These are phyloP conservation scores for Diplocarpon rosae DNA, from an alignment of 2,329 filamentous ascomycete species.

Conservation along the genomic window DNA sequence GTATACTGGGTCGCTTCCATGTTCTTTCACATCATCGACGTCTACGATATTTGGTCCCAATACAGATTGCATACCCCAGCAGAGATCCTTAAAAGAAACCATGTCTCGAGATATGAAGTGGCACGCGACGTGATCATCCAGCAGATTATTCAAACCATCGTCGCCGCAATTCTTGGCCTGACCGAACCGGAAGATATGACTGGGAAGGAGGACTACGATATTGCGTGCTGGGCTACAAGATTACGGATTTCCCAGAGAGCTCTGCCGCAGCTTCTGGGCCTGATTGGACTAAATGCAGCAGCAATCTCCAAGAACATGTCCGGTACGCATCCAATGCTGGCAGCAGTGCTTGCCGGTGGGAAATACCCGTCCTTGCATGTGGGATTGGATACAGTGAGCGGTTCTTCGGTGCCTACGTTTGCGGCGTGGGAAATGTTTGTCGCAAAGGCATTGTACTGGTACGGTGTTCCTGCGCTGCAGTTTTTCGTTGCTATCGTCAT, in stretches of 20 bases:
- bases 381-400: constrained; percentile 41
- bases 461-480: constrained; percentile 65
- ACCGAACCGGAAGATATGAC: constrained; percentile 64
- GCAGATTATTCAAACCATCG: constrained; percentile 75
- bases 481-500: constrained; percentile 63
- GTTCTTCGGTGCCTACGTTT: constrained; percentile 55
- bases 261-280: constrained; percentile 59
- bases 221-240: constrained; percentile 81
- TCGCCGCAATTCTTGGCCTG: constrained; percentile 54
- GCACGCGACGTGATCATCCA: constrained; percentile 85
- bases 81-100: constrained; percentile 83
- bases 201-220: constrained; percentile 74
- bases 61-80: constrained; percentile 93
- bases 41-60: constrained; percentile 73
- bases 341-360: constrained; percentile 68
- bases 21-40: constrained; percentile 73
- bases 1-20: constrained; percentile 84
- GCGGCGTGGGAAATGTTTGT: constrained; percentile 68
- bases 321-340: constrained; percentile 59
- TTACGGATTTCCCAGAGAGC: constrained; percentile 67
- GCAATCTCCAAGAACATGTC: constrained; percentile 67
- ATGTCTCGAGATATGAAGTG: constrained; percentile 74
- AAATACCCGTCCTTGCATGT: constrained; percentile 63
- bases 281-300: constrained; percentile 66
- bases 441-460: constrained; percentile 72